phyloP scores from a whole-genome alignment of 1,284 basidiomycete genomes.

The Boletus calvinii region DNA sequence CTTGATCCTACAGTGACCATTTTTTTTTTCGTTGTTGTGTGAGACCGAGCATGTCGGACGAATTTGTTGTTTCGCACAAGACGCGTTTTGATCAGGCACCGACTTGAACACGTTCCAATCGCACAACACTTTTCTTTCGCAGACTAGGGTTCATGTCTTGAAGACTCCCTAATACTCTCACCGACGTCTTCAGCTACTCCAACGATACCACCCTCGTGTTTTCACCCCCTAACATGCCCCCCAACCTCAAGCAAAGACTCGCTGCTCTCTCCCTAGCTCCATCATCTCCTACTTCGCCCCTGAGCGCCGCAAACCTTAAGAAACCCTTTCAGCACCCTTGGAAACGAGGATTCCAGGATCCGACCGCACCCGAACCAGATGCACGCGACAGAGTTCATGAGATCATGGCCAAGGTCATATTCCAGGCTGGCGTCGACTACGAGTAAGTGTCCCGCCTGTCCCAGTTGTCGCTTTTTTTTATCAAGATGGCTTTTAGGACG shows the following conservation, averaged over 20 bases:
- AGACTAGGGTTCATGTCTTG: slow-evolving; percentile 11
- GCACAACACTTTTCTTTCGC: background rate
- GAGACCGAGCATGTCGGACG: too few relatives aligned
- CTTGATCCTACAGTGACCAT: too few relatives aligned
- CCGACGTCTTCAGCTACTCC: background rate
- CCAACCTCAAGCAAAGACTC: slow-evolving; percentile 58
- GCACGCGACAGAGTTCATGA: slow-evolving; percentile 55
- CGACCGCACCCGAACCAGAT: slow-evolving; percentile 22
- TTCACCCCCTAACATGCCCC: slow-evolving; percentile 21
- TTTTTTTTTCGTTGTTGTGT: too few relatives aligned
- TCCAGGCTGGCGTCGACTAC: slow-evolving; percentile 85
- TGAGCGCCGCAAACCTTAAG: slow-evolving; percentile 29
- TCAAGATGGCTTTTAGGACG: slow-evolving; percentile 49
- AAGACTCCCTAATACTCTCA: background rate
- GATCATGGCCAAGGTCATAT: slow-evolving; percentile 70
- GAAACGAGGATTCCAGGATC: slow-evolving; percentile 19
- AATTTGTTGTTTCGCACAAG: too few relatives aligned
- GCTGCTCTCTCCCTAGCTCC: slow-evolving; percentile 53
- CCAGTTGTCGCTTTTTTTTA: slow-evolving; percentile 13
- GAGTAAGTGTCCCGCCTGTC: slow-evolving; percentile 51
- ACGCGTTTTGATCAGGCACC: too few relatives aligned
- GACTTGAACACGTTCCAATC: slow-evolving; percentile 11
- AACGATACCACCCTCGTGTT: background rate
- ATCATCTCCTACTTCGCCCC: slow-evolving; percentile 44
- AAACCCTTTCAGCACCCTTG: slow-evolving; percentile 37